A percentile compares a stretch with the other conserved stretches of the same genome.
These are phyloP conservation scores for Sanghuangporus weigelae DNA, from an alignment of 1,284 basidiomycete genomes.

Conservation along the genomic window DNA sequence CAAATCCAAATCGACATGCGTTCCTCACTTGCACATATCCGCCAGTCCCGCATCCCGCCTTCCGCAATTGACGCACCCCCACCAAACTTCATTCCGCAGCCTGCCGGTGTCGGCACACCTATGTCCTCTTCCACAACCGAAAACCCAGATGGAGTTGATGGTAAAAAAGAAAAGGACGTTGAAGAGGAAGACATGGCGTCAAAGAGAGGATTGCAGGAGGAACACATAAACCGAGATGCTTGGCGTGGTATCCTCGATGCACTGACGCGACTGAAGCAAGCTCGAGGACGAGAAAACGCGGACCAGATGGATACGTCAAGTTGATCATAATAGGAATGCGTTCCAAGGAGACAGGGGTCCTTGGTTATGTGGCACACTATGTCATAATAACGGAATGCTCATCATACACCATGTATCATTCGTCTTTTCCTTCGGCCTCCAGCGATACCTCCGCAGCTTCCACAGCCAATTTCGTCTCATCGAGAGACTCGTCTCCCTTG, in stretches of 20 bases:
- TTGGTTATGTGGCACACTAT: not conserved
- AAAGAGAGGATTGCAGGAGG: conserved; percentile 68
- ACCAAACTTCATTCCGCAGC: conserved; percentile 63
- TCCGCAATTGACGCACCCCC: conserved; percentile 75
- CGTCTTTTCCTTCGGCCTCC: not conserved
- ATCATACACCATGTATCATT: not conserved
- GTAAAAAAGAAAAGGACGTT: conserved; percentile 23
- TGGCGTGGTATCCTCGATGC: conserved; percentile 70
- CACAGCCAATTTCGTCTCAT: conserved; percentile 56
- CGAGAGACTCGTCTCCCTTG: conserved; percentile 44
- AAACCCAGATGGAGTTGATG: not conserved
- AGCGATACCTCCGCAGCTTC: conserved; percentile 34
- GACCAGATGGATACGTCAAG: conserved; percentile 7
- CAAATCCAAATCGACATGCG: conserved; percentile 69
- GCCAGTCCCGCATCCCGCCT: conserved; percentile 76
- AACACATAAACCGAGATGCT: conserved; percentile 66
- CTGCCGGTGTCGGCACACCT: conserved; percentile 71
- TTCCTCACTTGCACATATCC: conserved; percentile 72
- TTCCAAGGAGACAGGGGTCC: not conserved
- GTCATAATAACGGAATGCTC: not conserved
- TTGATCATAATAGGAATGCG: not conserved
- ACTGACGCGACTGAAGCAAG: conserved; percentile 53
- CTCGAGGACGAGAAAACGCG: conserved; percentile 29
- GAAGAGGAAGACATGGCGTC: conserved; percentile 21
- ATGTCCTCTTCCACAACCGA: conserved; percentile 19